Base-by-base conservation (phyloP, 805 yeast species). In the Candida verbasci region DNA sequence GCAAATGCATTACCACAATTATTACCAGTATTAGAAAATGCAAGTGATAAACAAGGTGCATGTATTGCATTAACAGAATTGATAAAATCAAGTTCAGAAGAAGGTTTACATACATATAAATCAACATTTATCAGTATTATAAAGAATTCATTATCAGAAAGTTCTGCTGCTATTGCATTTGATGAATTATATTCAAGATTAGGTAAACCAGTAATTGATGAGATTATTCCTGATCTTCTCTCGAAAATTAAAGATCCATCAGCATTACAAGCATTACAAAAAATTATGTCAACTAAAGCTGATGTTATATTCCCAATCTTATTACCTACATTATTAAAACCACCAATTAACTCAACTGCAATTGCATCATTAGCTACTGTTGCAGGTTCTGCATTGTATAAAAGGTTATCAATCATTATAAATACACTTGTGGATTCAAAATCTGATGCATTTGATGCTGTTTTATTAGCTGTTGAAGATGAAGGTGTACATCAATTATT, bases 31-130 rank as follows among this genome's bases (percentile, higher is more conserved):
- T 67, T 91, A 49, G 83, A 86, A 47, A 93, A 84, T 50, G 66
- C 85, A n/a, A 93, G 82, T 55, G 82, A 95, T 24, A 86, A 85
- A 55, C 95, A 89, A 66, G 99, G 99, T 69, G 86, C 93, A 35
- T 93, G 98, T 69, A 79, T 91, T 56, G 98, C 98, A 7, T 68
- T 88, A 33, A 76, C 80, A 29, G 97, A 89, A 56, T 77, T 93
- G 43, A 79, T 89, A 44, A 80, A 78, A 45, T 84, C 96, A 0
- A 76, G 94, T 3, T 67, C 77, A 8, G 56, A 65, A 3, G 84
- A 78, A 11, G 74, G 78, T 6, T 68, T 91, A 41, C 64, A 53
- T 18, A 78, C 76, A 44, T 82, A 78, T 62, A 86, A 86, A 62
- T 75, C 68, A 4, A 66, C 70, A 1, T 78, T 93, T 51, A 82